A percentile compares a stretch with the other conserved stretches of the same genome.
Evolutionary conservation across 495 filamentous ascomycete genomes (phyloP).

Genomic region (Glutinoglossum americanum): DNA sequence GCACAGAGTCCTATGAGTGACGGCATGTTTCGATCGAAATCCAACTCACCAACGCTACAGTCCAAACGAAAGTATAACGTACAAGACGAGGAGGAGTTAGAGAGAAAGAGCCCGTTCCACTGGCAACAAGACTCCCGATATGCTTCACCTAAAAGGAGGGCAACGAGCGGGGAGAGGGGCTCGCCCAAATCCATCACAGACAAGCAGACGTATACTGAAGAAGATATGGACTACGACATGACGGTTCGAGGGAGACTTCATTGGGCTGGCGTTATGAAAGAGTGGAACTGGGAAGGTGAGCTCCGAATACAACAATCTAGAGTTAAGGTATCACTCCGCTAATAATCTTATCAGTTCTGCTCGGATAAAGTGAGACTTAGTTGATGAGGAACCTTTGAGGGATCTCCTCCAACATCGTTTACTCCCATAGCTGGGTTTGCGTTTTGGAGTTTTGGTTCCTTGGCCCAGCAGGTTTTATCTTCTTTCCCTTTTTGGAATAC

Average conservation of each 20-base stretch:
- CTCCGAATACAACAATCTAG: neutral
- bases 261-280: slow-evolving; percentile 63
- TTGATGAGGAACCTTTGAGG: too few relatives aligned
- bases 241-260: slow-evolving; percentile 48
- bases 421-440: too few relatives aligned
- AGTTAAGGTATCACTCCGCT: neutral
- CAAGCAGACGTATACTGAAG: slow-evolving; percentile 8
- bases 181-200: neutral
- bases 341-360: neutral
- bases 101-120: neutral
- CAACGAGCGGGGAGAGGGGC: neutral
- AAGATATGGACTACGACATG: slow-evolving; percentile 37
- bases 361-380: too few relatives aligned
- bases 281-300: slow-evolving; percentile 62
- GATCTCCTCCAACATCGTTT: too few relatives aligned
- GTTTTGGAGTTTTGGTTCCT: too few relatives aligned
- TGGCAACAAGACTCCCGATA: neutral
- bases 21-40: neutral
- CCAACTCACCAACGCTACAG: neutral
- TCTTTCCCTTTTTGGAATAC: too few relatives aligned
- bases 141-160: neutral
- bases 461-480: too few relatives aligned
- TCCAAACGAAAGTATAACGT: neutral
- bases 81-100: neutral
- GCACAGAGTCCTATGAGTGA: neutral